Conservation (phyloP, 1,139 yeast genomes). For the Casaregolazyma lundiana region DNA sequence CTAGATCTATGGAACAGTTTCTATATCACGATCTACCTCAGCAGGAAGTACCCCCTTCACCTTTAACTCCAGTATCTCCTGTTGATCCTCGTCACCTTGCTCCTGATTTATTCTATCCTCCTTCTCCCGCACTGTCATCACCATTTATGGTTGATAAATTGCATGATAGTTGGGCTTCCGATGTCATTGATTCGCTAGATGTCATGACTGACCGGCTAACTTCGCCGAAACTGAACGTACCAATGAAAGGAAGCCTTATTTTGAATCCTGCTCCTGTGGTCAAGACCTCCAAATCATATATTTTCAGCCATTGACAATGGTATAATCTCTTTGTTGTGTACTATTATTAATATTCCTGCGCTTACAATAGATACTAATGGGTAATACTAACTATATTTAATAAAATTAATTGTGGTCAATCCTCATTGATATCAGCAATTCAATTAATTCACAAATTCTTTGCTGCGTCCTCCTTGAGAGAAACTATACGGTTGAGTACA, state of each 20-base stretch:
- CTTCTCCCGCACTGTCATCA: slow-evolving; percentile 1
- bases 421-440: too few species aligned
- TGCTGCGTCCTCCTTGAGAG: slow-evolving; percentile 63
- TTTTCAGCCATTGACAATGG: slow-evolving; percentile 1
- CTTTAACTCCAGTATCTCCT: background rate
- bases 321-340: background rate
- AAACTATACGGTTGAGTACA: slow-evolving; percentile 81
- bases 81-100: background rate
- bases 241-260: background rate
- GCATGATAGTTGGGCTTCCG: slow-evolving; percentile 10
- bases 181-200: slow-evolving; percentile 6
- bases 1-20: slow-evolving; percentile 24
- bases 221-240: background rate
- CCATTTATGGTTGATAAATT: slow-evolving; percentile 1
- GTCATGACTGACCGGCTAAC: background rate
- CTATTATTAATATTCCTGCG: slow-evolving; percentile 4
- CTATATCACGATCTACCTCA: slow-evolving; percentile 14
- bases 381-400: too few species aligned
- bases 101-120: background rate
- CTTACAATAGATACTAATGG: background rate
- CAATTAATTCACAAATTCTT: slow-evolving; percentile 24
- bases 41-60: background rate
- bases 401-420: too few species aligned
- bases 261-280: slow-evolving; percentile 7
- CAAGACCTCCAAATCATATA: background rate